Evolutionary conservation across 2,329 filamentous ascomycete genomes (phyloP), one percentile per base, ranked within the genome.

Genomic region (Fusarium coffeatum): DNA sequence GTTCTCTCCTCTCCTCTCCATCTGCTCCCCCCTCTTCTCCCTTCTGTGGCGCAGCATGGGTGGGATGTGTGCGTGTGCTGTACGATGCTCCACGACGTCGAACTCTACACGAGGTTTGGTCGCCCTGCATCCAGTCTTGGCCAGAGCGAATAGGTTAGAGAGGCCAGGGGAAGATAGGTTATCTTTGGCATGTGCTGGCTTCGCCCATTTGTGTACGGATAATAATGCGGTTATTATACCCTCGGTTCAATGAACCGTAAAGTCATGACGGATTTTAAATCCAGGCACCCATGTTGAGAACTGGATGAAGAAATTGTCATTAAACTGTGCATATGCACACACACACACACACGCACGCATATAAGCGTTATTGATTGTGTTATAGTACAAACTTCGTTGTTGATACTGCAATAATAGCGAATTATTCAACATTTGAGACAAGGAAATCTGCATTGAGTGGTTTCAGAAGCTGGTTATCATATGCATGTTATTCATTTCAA

Each of bases 21-120:
- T 16, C 15, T 18, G n/a, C 22, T 25, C 18, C 12, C 34, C 9
- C 22, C 32, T 49, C 32, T n/a, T 40, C 23, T 41, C 32, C 28
- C n/a, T 48, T 55, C 41, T 15, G 68, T 57, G 68, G 59, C 68
- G 69, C 55, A 60, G 59, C 53, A 46, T 53, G 57, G 50, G 50
- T 49, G 58, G 55, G 63, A 64, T 46, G 47, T 10, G 47, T 66
- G 66, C 56, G 42, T 63, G 66, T 64, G 68, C 46, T 66, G 68
- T 72, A 42, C 58, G 23, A 72, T 66, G 68, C 68, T 72, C 60
- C 63, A 68, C 62, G 61, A 25, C 45, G 55, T 56, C 55, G 30
- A 59, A 70, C 61, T 62, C 66, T 64, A 74, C 66, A 72, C 59
- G 69, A 72, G 71, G 64, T 67, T 60, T 63, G 63, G 60, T 42